phyloP scores from a whole-genome alignment of 148 eudicot genomes.

The Rhododendron ovatum region DNA sequence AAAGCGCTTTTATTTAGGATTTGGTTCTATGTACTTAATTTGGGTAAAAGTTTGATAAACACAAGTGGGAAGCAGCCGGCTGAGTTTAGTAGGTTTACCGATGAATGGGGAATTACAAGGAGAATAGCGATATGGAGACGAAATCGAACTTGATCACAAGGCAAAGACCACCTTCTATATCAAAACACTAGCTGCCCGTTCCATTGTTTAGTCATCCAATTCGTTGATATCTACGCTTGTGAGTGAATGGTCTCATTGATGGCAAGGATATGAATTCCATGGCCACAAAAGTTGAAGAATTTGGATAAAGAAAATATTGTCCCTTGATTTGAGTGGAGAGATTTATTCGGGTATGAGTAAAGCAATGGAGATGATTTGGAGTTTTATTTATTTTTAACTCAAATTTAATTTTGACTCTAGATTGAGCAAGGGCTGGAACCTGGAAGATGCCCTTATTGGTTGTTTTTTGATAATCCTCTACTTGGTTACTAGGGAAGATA shows the following conservation, averaged over 20 bases:
- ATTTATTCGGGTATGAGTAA: neutral
- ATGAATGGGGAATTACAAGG: neutral
- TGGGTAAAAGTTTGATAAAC: neutral
- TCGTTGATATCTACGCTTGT: neutral
- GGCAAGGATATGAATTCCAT: neutral
- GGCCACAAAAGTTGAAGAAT: neutral
- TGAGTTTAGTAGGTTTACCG: neutral
- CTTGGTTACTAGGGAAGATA: neutral
- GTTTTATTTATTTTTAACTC: too few relatives aligned
- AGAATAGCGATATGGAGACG: neutral
- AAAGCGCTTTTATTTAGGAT: too few relatives aligned
- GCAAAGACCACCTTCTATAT: neutral
- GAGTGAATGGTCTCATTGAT: neutral
- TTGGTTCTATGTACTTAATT: too few relatives aligned
- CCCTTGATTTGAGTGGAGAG: neutral
- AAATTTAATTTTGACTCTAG: too few relatives aligned
- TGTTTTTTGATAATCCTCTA: neutral
- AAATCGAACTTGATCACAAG: neutral
- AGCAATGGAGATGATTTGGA: too few relatives aligned
- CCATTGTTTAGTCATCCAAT: neutral
- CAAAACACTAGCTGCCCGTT: neutral
- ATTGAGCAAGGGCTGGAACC: neutral
- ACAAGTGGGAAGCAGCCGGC: neutral
- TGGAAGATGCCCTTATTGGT: neutral
- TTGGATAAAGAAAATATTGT: too few relatives aligned